Conservation (phyloP, 768 basidiomycete species). For the Porphyrellus cyaneotinctus region DNA sequence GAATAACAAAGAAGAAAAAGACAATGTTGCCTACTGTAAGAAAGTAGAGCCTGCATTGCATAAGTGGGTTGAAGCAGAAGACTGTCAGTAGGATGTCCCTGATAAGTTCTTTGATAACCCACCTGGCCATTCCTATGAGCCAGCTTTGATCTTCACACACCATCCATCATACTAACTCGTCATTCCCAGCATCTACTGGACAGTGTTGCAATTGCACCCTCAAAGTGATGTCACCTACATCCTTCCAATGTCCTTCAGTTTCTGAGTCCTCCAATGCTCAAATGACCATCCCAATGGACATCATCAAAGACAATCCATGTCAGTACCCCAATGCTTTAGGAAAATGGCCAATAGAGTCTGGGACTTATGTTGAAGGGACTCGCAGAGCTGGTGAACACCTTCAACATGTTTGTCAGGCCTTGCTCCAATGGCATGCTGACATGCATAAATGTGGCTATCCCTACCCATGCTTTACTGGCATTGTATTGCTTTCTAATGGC, state of each 20-base stretch:
- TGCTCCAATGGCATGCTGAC: background rate
- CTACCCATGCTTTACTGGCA: background rate
- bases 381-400: background rate
- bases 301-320: background rate
- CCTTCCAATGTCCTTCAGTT: background rate
- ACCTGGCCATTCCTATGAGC: background rate
- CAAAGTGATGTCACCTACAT: background rate
- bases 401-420: background rate
- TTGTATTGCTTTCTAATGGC: background rate
- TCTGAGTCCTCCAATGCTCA: background rate
- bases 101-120: background rate
- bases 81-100: background rate
- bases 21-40: background rate
- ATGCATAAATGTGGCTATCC: background rate
- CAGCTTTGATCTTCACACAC: background rate
- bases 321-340: background rate
- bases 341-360: background rate
- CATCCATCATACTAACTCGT: background rate
- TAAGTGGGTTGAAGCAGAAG: background rate
- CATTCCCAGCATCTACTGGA: background rate
- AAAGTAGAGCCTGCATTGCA: background rate
- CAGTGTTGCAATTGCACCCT: background rate
- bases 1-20: background rate
- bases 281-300: background rate
- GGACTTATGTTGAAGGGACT: background rate